These are phyloP conservation scores for Trichoderma asperelloides DNA, from an alignment of 495 filamentous ascomycete species.

Conservation along the genomic window DNA sequence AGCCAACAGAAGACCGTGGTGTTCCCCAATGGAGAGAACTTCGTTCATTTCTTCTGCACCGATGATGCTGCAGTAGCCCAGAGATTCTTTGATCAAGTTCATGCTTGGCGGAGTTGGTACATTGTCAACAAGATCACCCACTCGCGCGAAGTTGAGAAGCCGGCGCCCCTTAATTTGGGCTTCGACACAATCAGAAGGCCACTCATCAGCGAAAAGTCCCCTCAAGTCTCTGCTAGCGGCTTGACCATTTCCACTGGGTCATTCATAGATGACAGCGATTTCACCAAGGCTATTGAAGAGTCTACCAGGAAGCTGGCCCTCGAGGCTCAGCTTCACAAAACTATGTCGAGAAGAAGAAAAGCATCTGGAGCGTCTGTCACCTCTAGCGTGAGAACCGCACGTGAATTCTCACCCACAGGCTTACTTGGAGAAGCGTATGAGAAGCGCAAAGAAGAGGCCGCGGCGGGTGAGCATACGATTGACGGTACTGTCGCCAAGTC, in stretches of 20 bases:
- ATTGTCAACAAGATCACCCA: slow-evolving; percentile 47
- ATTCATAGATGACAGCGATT: not conserved
- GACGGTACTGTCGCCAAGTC: slow-evolving; percentile 12
- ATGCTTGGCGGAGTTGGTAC: slow-evolving; percentile 86
- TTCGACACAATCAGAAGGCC: not conserved
- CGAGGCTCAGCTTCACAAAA: not conserved
- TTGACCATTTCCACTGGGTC: not conserved
- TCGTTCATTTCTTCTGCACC: slow-evolving; percentile 83
- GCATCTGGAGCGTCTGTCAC: not conserved
- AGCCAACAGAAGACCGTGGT: slow-evolving; percentile 85
- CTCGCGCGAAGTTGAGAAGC: not conserved
- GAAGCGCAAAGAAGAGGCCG: slow-evolving; percentile 25
- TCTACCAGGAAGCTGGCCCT: slow-evolving; percentile 3
- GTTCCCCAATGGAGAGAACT: slow-evolving; percentile 74
- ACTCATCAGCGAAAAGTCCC: not conserved
- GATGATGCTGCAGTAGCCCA: slow-evolving; percentile 58
- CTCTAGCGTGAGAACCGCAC: not conserved
- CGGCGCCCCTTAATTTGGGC: not conserved
- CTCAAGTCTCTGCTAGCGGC: not conserved
- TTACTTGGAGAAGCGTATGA: slow-evolving; percentile 36
- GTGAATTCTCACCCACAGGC: slow-evolving; percentile 16
- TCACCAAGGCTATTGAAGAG: slow-evolving; percentile 1
- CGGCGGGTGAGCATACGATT: slow-evolving; percentile 13
- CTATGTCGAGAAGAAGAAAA: not conserved
- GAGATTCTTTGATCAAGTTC: slow-evolving; percentile 59